These are phyloP conservation scores for Sugiyamaella marilandica DNA, from an alignment of 805 yeast genomes.

Conservation along the genomic window DNA sequence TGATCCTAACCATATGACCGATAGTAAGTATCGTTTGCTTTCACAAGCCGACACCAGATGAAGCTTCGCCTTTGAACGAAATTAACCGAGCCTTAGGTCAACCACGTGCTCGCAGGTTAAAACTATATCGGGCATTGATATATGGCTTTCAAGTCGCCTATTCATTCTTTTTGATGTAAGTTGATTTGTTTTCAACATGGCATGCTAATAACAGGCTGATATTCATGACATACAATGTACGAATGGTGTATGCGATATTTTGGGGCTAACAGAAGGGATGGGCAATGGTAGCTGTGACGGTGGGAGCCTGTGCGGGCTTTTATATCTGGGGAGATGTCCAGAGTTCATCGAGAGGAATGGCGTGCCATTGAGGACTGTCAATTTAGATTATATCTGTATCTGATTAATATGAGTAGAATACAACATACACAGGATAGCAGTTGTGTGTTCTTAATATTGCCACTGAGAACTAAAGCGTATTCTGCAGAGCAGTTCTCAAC, in stretches of 20 bases:
- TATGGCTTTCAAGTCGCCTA: conserved; percentile 67
- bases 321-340: conserved; percentile 46
- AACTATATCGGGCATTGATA: conserved; percentile 19
- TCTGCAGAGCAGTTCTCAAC: no score
- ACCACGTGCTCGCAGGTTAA: not conserved
- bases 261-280: conserved; percentile 44
- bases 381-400: no score
- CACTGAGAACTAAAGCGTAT: no score
- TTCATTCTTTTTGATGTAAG: conserved; percentile 45
- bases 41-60: conserved; percentile 1
- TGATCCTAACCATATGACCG: not conserved
- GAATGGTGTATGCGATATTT: conserved; percentile 5
- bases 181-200: not conserved
- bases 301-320: conserved; percentile 70
- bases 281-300: conserved; percentile 68
- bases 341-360: conserved; percentile 22
- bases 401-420: no score
- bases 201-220: conserved; percentile 54
- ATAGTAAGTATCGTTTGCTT: not conserved
- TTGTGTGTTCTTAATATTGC: no score
- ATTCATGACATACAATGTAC: conserved; percentile 72
- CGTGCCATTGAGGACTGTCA: conserved; percentile 25
- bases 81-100: conserved; percentile 1
- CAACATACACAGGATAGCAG: no score
- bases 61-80: not conserved